These are phyloP conservation scores for Fusarium sp. DNA, from an alignment of 2,329 filamentous ascomycete genomes.

Conservation along the genomic window DNA sequence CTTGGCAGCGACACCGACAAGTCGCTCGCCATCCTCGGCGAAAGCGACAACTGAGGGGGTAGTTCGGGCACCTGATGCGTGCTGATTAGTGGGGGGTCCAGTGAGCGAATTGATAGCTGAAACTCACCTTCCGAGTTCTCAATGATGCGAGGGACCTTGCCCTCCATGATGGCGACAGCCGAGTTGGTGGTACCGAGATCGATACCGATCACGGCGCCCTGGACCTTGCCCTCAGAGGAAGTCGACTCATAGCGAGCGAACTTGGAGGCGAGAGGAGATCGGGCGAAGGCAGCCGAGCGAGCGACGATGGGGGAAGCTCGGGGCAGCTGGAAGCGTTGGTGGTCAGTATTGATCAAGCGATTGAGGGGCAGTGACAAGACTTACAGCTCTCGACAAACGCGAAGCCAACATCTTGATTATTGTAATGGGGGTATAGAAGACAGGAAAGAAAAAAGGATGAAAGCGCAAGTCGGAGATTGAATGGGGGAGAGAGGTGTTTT, in stretches of 20 bases:
- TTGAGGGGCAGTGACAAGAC: constrained; percentile 51
- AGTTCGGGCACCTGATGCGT: constrained; percentile 51
- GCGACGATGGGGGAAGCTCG: constrained; percentile 77
- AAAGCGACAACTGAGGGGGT: constrained; percentile 90
- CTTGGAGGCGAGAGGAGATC: constrained; percentile 77
- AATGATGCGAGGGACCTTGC: constrained; percentile 94
- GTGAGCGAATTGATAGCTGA: constrained; percentile 14
- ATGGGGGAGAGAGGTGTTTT: constrained; percentile 45
- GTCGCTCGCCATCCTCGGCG: constrained; percentile 92
- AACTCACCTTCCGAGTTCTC: constrained; percentile 91
- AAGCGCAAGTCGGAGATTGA: constrained; percentile 50
- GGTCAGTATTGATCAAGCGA: constrained; percentile 29
- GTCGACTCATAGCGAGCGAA: constrained; percentile 85
- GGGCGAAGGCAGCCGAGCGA: constrained; percentile 74
- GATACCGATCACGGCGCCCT: constrained; percentile 97
- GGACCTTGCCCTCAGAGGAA: constrained; percentile 74
- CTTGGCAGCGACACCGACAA: constrained; percentile 97
- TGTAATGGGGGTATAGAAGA: constrained; percentile 50
- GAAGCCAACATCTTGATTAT: constrained; percentile 76
- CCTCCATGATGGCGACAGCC: constrained; percentile 97
- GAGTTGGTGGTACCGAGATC: constrained; percentile 99
- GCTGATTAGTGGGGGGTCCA: constrained; percentile 9
- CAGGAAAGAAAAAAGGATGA: constrained; percentile 49
- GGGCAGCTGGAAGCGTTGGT: constrained; percentile 71
- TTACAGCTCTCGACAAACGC: constrained; percentile 80